Conservation (phyloP, 352 stramenopile genomes). For the Phytophthora fragariae region DNA sequence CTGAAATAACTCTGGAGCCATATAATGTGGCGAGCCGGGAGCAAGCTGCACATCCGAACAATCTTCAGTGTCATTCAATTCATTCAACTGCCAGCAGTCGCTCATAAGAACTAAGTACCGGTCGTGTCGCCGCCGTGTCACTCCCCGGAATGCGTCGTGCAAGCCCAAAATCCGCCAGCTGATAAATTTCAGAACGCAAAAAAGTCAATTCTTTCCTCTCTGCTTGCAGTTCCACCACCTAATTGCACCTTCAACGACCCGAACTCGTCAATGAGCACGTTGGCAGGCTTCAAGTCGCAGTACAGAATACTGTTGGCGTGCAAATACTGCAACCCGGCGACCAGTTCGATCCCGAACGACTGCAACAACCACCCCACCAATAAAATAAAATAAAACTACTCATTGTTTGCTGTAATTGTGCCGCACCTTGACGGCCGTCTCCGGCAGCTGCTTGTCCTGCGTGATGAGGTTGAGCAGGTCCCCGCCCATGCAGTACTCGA, state of each 20-base stretch:
- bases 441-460: conserved; percentile 87
- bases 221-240: neutral
- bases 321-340: conserved; percentile 89
- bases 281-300: conserved; percentile 92
- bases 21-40: conserved; percentile 90
- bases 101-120: conserved; percentile 29
- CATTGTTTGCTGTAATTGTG: neutral
- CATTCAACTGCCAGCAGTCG: neutral
- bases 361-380: conserved; percentile 22
- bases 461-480: conserved; percentile 92
- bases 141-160: conserved; percentile 81
- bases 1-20: conserved; percentile 93
- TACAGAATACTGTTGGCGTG: conserved; percentile 91
- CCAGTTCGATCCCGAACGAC: conserved; percentile 77
- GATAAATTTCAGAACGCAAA: neutral
- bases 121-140: conserved; percentile 35
- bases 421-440: conserved; percentile 74
- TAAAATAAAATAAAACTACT: neutral
- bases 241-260: conserved; percentile 86
- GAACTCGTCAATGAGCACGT: conserved; percentile 94
- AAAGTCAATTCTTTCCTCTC: neutral
- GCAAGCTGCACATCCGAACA: conserved; percentile 42
- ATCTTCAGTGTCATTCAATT: neutral
- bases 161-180: conserved; percentile 92
- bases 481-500: conserved; percentile 94